A percentile compares a stretch with the other conserved stretches of the same genome.
These are phyloP conservation scores for Heritiera fomes DNA, from an alignment of 345 rosid genomes.

Conservation along the genomic window DNA sequence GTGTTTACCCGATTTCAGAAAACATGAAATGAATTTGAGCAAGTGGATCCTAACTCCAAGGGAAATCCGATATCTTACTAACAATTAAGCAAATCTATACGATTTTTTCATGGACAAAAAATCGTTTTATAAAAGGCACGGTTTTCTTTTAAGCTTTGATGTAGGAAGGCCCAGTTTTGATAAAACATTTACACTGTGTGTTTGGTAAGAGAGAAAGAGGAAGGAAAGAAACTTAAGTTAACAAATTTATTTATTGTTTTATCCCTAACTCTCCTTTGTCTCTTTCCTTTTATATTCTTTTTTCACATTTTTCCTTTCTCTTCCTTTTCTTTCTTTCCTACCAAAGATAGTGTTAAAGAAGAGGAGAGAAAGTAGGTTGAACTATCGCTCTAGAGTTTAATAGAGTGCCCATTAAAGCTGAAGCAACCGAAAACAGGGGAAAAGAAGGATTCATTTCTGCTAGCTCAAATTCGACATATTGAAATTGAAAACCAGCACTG, in stretches of 20 bases:
- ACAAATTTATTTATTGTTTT: too few species aligned
- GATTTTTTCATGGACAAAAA: too few species aligned
- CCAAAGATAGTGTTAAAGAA: background rate
- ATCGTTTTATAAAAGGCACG: too few species aligned
- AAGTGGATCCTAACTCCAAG: background rate
- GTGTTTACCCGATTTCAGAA: background rate
- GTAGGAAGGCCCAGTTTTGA: too few species aligned
- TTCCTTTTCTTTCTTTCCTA: too few species aligned
- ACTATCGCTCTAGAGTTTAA: background rate
- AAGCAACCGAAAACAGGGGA: background rate
- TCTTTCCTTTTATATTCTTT: too few species aligned
- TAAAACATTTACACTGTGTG: too few species aligned
- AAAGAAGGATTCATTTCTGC: background rate
- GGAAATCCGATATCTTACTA: background rate
- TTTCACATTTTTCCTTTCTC: too few species aligned
- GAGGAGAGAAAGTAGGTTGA: background rate
- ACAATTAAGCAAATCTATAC: background rate
- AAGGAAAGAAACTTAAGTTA: too few species aligned
- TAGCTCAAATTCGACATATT: background rate
- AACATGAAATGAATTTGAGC: slow-evolving; percentile 2
- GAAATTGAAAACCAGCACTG: background rate
- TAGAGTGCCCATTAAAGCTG: background rate
- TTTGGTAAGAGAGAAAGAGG: too few species aligned
- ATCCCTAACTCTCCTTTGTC: too few species aligned
- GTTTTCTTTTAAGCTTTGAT: too few species aligned